Evolutionary conservation across 768 basidiomycete species (phyloP).

Genomic region (Leccinum ochraceum): DNA sequence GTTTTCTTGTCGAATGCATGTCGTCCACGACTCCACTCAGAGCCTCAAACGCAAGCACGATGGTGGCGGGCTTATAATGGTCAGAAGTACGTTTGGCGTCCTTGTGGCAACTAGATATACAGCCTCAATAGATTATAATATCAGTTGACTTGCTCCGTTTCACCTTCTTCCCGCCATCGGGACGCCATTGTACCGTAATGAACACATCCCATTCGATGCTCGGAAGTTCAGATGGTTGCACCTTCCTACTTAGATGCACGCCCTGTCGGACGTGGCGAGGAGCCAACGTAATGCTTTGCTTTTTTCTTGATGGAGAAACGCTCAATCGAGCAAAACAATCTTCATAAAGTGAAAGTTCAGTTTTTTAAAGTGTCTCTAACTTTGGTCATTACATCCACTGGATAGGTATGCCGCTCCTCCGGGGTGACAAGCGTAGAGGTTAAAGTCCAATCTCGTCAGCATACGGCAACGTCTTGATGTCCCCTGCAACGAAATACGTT

Average conservation of each 20-base stretch:
- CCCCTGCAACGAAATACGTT: slow-evolving; percentile 85
- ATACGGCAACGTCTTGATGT: slow-evolving; percentile 74
- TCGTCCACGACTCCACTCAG: neutral
- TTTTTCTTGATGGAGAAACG: neutral
- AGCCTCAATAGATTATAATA: neutral
- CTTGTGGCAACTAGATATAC: neutral
- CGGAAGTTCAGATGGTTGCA: too few species aligned
- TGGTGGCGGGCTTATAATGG: neutral
- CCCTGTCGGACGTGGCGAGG: neutral
- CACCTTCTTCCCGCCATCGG: neutral
- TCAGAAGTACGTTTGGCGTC: too few species aligned
- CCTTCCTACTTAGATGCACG: too few species aligned
- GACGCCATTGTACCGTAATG: neutral
- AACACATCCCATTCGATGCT: neutral
- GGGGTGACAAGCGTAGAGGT: slow-evolving; percentile 17
- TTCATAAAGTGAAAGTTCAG: neutral
- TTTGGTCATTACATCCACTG: slow-evolving; percentile 18
- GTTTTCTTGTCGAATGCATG: neutral
- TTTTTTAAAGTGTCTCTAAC: slow-evolving; percentile 15
- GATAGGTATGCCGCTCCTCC: slow-evolving; percentile 15
- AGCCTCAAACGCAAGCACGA: neutral
- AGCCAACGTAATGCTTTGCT: neutral
- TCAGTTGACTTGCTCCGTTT: neutral
- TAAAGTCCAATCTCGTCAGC: slow-evolving; percentile 82
- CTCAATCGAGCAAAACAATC: neutral